phyloP scores from a whole-genome alignment of 352 stramenopile species.

The Thraustotheca clavata region DNA sequence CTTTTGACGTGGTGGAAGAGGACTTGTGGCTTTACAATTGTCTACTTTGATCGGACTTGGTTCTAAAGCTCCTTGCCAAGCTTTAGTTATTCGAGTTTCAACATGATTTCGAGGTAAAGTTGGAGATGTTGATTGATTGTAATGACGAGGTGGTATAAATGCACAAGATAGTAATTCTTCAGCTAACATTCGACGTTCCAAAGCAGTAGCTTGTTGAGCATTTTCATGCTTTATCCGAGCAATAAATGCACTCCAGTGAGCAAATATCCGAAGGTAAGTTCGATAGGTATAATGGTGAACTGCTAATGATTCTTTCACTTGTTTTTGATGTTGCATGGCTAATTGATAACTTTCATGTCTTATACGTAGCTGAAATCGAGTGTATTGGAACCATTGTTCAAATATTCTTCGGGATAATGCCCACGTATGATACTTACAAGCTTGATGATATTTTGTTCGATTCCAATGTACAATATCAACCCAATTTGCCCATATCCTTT shows the following conservation, averaged over 20 bases:
- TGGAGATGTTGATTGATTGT: not conserved
- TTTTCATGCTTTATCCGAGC: not conserved
- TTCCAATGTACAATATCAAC: too few species aligned
- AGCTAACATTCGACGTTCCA: not conserved
- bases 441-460: too few species aligned
- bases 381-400: too few species aligned
- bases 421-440: too few species aligned
- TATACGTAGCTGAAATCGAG: too few species aligned
- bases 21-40: slow-evolving; percentile 6
- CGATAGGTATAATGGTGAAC: not conserved
- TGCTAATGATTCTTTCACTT: not conserved
- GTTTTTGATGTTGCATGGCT: not conserved
- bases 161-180: not conserved
- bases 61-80: not conserved
- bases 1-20: not conserved
- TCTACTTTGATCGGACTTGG: not conserved
- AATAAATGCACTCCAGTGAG: not conserved
- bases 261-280: not conserved
- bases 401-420: too few species aligned
- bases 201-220: not conserved
- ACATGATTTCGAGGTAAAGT: not conserved
- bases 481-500: too few species aligned
- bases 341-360: too few species aligned
- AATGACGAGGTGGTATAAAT: not conserved
- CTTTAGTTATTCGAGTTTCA: not conserved